A percentile compares a stretch with the other conserved stretches of the same genome.
These are phyloP conservation scores for Pilaira anomala DNA, from an alignment of 192 early-diverging fungal genomes.

Conservation along the genomic window DNA sequence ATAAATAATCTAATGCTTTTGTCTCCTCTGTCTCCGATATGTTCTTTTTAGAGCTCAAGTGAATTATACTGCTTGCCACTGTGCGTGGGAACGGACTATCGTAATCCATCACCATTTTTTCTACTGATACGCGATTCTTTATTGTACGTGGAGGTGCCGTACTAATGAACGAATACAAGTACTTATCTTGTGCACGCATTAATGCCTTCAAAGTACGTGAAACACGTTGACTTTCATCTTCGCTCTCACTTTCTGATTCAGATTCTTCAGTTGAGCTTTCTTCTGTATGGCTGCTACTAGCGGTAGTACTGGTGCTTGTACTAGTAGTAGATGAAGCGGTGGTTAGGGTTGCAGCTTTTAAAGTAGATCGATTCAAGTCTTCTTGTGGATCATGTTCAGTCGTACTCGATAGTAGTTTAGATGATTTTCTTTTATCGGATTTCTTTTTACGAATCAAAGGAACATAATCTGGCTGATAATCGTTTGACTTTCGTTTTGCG, in stretches of 20 bases:
- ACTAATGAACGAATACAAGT: too few species aligned
- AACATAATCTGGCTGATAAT: constrained; percentile 36
- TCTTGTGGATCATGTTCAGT: too few species aligned
- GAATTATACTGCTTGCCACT: constrained; percentile 12
- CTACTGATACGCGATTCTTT: background rate
- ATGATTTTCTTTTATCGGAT: background rate
- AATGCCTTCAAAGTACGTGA: too few species aligned
- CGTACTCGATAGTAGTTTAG: too few species aligned
- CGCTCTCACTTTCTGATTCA: too few species aligned
- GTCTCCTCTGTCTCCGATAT: constrained; percentile 13
- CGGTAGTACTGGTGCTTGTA: background rate
- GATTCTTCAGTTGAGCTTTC: too few species aligned
- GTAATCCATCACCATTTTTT: constrained; percentile 19
- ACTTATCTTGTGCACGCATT: too few species aligned
- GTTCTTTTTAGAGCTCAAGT: background rate
- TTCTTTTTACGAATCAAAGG: constrained; percentile 25
- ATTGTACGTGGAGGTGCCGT: constrained; percentile 5
- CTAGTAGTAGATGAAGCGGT: too few species aligned
- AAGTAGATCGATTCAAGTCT: too few species aligned
- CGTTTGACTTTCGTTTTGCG: constrained; percentile 13
- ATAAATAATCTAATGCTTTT: constrained; percentile 40
- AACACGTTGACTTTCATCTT: too few species aligned
- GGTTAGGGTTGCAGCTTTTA: too few species aligned
- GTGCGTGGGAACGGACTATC: constrained; percentile 29
- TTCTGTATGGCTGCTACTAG: background rate